These are phyloP conservation scores for Macadamia integrifolia DNA, from an alignment of 164 flowering plant genomes.

Conservation along the genomic window DNA sequence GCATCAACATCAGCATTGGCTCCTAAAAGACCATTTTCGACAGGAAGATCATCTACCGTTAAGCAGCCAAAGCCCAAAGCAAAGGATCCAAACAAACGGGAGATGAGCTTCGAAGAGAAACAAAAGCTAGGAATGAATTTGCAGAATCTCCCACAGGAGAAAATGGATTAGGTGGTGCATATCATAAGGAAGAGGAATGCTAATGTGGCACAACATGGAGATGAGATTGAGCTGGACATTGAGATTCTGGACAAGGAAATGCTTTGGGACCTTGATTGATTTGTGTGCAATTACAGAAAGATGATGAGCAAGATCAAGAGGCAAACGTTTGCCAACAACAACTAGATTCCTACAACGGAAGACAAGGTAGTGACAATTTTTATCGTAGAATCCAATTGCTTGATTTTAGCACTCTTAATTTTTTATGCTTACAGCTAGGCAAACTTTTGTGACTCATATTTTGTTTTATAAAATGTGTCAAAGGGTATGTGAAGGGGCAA, in stretches of 20 bases:
- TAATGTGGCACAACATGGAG: constrained; percentile 44
- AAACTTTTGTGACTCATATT: too few species aligned
- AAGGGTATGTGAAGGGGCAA: too few species aligned
- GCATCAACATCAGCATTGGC: constrained; percentile 19
- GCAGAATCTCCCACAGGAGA: constrained; percentile 40
- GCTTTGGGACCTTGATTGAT: constrained; percentile 79
- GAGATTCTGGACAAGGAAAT: constrained; percentile 68
- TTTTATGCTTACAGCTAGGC: too few species aligned
- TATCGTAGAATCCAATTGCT: background rate
- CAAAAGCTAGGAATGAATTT: constrained; percentile 23
- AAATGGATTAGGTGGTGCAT: constrained; percentile 58
- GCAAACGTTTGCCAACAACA: constrained; percentile 31
- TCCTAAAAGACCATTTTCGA: constrained; percentile 9
- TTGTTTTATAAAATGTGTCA: too few species aligned
- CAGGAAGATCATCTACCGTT: constrained; percentile 3
- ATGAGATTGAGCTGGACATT: constrained; percentile 81
- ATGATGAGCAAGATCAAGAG: constrained; percentile 10
- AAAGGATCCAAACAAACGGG: constrained; percentile 20
- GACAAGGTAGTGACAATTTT: constrained; percentile 25
- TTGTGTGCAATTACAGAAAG: constrained; percentile 58
- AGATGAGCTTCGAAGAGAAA: constrained; percentile 33
- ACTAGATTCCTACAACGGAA: constrained; percentile 18
- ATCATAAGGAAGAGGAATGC: constrained; percentile 54
- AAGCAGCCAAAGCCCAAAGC: constrained; percentile 38
- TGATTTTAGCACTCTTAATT: background rate